A percentile compares a stretch with the other conserved stretches of the same genome.
These are phyloP conservation scores for Citrus sp. DNA, from an alignment of 345 rosid species.

Conservation along the genomic window DNA sequence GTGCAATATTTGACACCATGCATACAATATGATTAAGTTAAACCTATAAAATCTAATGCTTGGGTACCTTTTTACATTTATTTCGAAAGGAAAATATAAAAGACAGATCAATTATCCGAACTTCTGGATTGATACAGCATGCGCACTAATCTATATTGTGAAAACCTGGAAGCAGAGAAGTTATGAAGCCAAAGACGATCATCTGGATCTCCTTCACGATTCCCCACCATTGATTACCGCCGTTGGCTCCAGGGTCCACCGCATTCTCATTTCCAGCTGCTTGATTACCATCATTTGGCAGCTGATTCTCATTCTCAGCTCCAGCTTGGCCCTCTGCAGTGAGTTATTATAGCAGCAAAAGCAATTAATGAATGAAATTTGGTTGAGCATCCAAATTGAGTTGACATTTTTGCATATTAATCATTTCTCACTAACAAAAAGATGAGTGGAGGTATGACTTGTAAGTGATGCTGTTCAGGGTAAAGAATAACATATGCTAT, in stretches of 20 bases:
- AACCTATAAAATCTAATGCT: background rate
- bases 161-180: constrained; percentile 96
- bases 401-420: background rate
- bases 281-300: constrained; percentile 41
- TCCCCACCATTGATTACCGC: constrained; percentile 90
- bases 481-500: background rate
- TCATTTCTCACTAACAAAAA: background rate
- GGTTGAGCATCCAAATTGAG: background rate
- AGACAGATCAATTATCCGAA: background rate
- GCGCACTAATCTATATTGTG: constrained; percentile 74
- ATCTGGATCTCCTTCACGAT: constrained; percentile 94
- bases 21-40: background rate
- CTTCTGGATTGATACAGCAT: background rate
- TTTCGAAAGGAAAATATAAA: constrained; percentile 1
- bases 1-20: background rate
- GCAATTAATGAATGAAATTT: background rate
- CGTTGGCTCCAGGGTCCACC: constrained; percentile 37
- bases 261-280: constrained; percentile 59
- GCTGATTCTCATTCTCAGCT: constrained; percentile 62
- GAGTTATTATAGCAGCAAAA: constrained; percentile 1
- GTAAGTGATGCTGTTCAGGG: background rate
- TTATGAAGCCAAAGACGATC: constrained; percentile 93
- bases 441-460: background rate
- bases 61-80: constrained; percentile 2
- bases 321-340: constrained; percentile 57